These are phyloP conservation scores for Biscutella laevigata DNA, from an alignment of 441 rosid species.

Conservation along the genomic window DNA sequence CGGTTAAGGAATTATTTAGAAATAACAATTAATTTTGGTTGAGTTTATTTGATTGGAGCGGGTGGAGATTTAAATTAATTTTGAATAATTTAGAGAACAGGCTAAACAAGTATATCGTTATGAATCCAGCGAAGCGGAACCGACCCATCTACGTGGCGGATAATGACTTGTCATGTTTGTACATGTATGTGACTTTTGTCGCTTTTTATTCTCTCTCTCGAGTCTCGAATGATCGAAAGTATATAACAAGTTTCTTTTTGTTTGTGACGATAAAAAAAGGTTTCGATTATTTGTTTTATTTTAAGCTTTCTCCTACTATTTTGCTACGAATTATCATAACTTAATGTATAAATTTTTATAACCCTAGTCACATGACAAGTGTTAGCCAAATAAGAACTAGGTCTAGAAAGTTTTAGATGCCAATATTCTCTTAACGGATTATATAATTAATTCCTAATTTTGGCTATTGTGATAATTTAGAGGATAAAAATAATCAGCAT, in stretches of 20 bases:
- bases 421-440: too few species aligned
- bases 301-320: too few species aligned
- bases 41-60: slow-evolving; percentile 12
- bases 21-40: not conserved
- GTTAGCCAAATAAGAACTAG: too few species aligned
- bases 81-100: slow-evolving; percentile 1
- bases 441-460: too few species aligned
- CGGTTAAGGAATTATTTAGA: slow-evolving; percentile 4
- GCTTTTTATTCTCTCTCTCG: slow-evolving; percentile 12
- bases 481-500: too few species aligned
- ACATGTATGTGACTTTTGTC: slow-evolving; percentile 12
- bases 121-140: slow-evolving; percentile 21
- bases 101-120: slow-evolving; percentile 21
- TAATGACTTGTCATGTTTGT: slow-evolving; percentile 25
- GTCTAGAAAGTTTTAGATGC: too few species aligned
- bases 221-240: slow-evolving; percentile 17
- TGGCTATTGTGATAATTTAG: too few species aligned
- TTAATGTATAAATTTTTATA: too few species aligned
- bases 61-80: slow-evolving; percentile 12
- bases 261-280: too few species aligned
- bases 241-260: not conserved
- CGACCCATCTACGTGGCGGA: slow-evolving; percentile 29
- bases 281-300: too few species aligned
- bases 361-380: too few species aligned
- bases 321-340: too few species aligned